Evolutionary conservation across 2,329 filamentous ascomycete species (phyloP), one percentile per base, ranked within the genome.

Genomic region (Colletotrichum eremochloae): DNA sequence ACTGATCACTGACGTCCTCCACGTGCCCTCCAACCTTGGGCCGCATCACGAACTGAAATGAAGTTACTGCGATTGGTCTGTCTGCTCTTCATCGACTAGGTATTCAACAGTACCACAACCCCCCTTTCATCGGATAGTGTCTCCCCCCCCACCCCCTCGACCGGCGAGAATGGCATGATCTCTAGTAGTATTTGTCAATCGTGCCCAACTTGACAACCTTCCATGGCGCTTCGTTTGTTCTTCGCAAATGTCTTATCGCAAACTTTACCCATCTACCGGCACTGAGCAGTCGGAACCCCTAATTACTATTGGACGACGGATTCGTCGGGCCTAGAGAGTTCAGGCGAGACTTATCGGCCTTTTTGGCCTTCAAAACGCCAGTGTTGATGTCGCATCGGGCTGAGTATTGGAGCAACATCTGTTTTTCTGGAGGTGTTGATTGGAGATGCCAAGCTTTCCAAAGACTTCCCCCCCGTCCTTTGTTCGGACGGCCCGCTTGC

Each of bases 201-300:
- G 57, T 12, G 42, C 58, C 40, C 18, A 46, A 24, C 56, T 31
- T 67, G 63, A 60, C 55, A 57, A 56, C 29, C 52, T 71, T 71
- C 68, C 63, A 62, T 36, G 24, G 24, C 33, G 63, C 56, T 67
- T 71, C 64, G 56, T 24, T 48, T 6, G 8, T 20, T n/a, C 55
- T 62, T 71, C 63, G 56, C 40, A 61, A 56, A 62, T 46, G 53
- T 53, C 44, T 69, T 60, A 36, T 46, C 61, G 44, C 52, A 65
- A 69, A 64, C 60, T 40, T 29, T 64, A 31, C 62, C 29, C 53
- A 69, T 52, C 24, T 65, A 50, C 36, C 29, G 20, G 18, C 60
- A 50, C 36, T 29, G 20, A 24, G 36, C 36, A n/a, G 50, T 31
- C 9, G 18, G 7, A 31, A 42, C 29, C 53, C 29, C 15, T 42